Percentiles rank a stretch among this genome's conserved stretches.
Conservation (phyloP, 2,329 filamentous ascomycete species). For the Paracoccidioides brasiliensis region DNA sequence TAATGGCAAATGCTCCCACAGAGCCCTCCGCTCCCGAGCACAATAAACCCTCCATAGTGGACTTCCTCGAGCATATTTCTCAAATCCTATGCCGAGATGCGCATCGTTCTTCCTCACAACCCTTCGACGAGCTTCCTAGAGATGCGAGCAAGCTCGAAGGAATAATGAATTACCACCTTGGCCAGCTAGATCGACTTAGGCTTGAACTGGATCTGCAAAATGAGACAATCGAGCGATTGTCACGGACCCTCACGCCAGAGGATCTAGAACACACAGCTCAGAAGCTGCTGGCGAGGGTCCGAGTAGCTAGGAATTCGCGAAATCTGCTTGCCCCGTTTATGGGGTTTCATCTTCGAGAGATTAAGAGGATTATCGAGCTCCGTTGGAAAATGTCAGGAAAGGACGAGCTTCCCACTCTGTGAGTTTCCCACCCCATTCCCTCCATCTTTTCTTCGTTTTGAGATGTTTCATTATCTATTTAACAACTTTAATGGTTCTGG, state of each 20-base stretch:
- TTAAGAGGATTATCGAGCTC: constrained; percentile 14
- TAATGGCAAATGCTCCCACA: no score
- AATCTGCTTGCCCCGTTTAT: constrained; percentile 12
- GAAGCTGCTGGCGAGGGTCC: constrained; percentile 8
- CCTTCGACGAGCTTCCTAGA: constrained; percentile 4
- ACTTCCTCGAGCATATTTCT: no score
- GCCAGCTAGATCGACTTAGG: constrained; percentile 17
- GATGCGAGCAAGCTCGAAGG: constrained; percentile 14
- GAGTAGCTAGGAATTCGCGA: constrained; percentile 8
- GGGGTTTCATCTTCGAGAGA: constrained; percentile 14
- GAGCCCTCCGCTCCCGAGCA: no score
- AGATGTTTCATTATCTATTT: not conserved
- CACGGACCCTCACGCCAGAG: constrained; percentile 6
- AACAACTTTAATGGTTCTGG: not conserved
- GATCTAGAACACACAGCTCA: constrained; percentile 5
- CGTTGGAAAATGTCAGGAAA: constrained; percentile 1
- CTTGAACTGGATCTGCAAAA: constrained; percentile 14
- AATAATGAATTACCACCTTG: constrained; percentile 17
- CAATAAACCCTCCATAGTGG: no score
- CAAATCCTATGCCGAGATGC: no score
- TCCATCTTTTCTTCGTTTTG: not conserved
- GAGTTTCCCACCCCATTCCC: constrained; percentile 1
- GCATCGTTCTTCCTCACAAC: not conserved
- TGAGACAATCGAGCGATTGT: constrained; percentile 8
- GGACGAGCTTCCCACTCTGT: constrained; percentile 3